phyloP scores from a whole-genome alignment of 148 eudicot species.

The Camellia granthamiana region DNA sequence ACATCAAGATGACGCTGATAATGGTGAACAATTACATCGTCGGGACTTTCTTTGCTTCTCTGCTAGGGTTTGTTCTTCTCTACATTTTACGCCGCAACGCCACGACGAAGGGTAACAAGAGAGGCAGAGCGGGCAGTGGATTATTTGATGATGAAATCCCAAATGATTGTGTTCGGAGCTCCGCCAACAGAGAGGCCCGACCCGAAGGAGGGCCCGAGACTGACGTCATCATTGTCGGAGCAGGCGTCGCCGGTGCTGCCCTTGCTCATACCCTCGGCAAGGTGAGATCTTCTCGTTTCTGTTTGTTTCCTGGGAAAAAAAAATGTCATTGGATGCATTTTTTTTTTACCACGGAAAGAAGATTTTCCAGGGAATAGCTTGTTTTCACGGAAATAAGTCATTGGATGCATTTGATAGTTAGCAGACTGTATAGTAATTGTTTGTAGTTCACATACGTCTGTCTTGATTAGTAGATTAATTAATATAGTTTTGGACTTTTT shows the following conservation, averaged over 20 bases:
- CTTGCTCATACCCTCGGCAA: slow-evolving; percentile 71
- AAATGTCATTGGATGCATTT: no score
- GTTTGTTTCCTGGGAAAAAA: no score
- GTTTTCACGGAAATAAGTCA: no score
- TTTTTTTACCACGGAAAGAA: no score
- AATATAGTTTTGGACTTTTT: no score
- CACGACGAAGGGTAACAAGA: slow-evolving; percentile 1
- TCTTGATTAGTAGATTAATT: no score
- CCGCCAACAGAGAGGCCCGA: slow-evolving; percentile 5
- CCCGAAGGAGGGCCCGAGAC: neutral
- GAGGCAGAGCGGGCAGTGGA: neutral
- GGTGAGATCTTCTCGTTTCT: slow-evolving; percentile 24
- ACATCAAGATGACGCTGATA: neutral
- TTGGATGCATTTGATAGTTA: no score
- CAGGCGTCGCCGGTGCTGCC: slow-evolving; percentile 83
- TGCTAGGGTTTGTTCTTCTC: slow-evolving; percentile 39
- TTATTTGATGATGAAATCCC: slow-evolving; percentile 2
- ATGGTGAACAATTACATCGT: slow-evolving; percentile 29
- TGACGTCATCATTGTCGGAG: slow-evolving; percentile 71
- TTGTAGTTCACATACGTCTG: no score
- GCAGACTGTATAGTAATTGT: no score
- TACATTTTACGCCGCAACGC: slow-evolving; percentile 19
- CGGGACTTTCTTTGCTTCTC: slow-evolving; percentile 28
- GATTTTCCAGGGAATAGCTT: no score
- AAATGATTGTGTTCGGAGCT: slow-evolving; percentile 36